Conservation (phyloP, 805 yeast genomes). For the Helenozyma rhizophorensis region DNA sequence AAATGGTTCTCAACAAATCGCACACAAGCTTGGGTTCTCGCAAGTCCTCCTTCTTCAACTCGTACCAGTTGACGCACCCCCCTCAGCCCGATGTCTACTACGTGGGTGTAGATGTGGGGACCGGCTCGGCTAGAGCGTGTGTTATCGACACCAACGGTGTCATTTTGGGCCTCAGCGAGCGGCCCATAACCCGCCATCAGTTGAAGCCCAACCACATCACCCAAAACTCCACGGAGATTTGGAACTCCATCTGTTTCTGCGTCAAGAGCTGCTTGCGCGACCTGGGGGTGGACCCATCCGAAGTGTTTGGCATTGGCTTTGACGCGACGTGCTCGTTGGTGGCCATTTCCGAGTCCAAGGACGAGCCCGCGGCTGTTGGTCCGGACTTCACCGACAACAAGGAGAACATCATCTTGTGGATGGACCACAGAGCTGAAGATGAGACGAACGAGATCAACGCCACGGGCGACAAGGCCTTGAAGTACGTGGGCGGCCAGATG, state of each 20-base stretch:
- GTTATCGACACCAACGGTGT: slow-evolving; percentile 80
- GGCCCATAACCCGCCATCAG: slow-evolving; percentile 75
- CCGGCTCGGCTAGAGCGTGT: slow-evolving; percentile 96
- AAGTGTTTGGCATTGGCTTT: slow-evolving; percentile 84
- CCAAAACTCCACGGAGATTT: slow-evolving; percentile 86
- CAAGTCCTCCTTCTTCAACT: slow-evolving; percentile 35
- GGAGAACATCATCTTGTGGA: slow-evolving; percentile 91
- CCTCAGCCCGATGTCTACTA: slow-evolving; percentile 49
- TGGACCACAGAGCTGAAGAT: slow-evolving; percentile 91
- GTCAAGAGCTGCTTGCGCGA: slow-evolving; percentile 71
- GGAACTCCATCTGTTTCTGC: slow-evolving; percentile 84
- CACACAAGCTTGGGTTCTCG: slow-evolving; percentile 39
- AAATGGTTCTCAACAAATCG: slow-evolving; percentile 24
- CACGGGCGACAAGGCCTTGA: slow-evolving; percentile 71
- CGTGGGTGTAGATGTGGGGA: slow-evolving; percentile 93
- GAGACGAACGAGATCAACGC: slow-evolving; percentile 81
- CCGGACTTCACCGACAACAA: slow-evolving; percentile 72
- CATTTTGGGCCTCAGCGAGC: slow-evolving; percentile 72
- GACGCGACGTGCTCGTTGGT: slow-evolving; percentile 97
- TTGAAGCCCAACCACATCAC: slow-evolving; percentile 70
- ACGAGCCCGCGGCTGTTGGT: slow-evolving; percentile 81
- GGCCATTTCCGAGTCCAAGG: slow-evolving; percentile 60
- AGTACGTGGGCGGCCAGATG: slow-evolving; percentile 96
- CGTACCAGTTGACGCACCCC: slow-evolving; percentile 28
- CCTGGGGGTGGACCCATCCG: slow-evolving; percentile 62